Conservation (phyloP, 768 basidiomycete species). For the Sarcodon sp. region DNA sequence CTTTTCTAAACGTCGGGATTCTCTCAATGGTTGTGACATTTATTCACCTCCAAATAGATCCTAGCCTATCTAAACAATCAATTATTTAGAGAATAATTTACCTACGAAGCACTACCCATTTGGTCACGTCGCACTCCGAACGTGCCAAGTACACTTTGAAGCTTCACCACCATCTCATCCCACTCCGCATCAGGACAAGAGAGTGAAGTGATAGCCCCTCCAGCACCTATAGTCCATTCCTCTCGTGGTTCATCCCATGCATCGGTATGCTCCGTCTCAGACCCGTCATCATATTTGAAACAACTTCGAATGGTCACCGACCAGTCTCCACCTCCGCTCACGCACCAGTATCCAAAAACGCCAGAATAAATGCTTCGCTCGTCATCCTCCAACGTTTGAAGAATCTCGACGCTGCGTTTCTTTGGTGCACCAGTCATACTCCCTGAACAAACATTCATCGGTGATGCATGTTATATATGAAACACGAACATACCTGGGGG, state of each 20-base stretch:
- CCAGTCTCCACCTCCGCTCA: constrained; percentile 85
- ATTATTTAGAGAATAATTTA: not conserved
- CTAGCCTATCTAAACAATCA: not conserved
- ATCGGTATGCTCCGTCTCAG: not conserved
- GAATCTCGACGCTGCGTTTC: constrained; percentile 83
- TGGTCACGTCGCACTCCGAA: constrained; percentile 26
- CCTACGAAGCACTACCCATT: not conserved
- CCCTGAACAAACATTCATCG: constrained; percentile 28
- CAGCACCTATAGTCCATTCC: constrained; percentile 76
- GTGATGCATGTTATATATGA: not conserved
- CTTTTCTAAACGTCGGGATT: not conserved
- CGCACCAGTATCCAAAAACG: constrained; percentile 86
- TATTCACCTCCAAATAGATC: too few relatives aligned
- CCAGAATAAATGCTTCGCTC: constrained; percentile 83
- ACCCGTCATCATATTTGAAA: constrained; percentile 50
- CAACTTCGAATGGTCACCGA: constrained; percentile 91
- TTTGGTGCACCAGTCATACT: constrained; percentile 99
- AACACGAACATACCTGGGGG: constrained; percentile 56
- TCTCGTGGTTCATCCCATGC: constrained; percentile 20
- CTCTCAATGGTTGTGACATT: not conserved
- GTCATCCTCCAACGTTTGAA: constrained; percentile 63
- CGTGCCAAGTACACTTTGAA: constrained; percentile 60
- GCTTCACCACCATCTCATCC: constrained; percentile 90
- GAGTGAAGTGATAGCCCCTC: constrained; percentile 93
- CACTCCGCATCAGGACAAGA: constrained; percentile 80